A percentile compares a stretch with the other conserved stretches of the same genome.
Evolutionary conservation across 2,329 filamentous ascomycete species (phyloP).

Genomic region (Fusarium chuoi): DNA sequence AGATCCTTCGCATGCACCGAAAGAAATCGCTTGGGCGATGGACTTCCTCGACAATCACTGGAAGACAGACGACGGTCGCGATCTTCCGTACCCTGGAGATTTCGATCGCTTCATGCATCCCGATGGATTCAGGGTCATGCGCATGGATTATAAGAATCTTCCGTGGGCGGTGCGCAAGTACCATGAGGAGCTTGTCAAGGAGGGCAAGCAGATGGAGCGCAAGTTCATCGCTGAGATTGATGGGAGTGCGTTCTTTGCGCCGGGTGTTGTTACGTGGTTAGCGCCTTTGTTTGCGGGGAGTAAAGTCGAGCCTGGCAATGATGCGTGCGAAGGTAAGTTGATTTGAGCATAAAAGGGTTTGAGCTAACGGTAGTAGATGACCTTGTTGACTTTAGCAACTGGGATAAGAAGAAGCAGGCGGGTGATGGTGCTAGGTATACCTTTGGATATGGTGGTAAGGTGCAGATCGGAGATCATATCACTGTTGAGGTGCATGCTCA

Average conservation of each 20-base stretch:
- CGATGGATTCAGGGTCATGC: conserved; percentile 22
- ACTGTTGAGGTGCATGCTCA: not conserved
- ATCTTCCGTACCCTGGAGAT: conserved; percentile 28
- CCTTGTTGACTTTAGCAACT: conserved; percentile 15
- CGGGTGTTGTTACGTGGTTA: conserved; percentile 27
- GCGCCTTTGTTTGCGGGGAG: conserved; percentile 24
- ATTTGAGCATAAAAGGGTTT: accelerated
- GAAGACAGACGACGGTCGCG: conserved; percentile 18
- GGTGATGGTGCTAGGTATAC: not conserved
- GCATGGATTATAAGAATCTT: conserved; percentile 12
- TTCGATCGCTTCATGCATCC: conserved; percentile 27
- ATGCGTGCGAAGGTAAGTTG: conserved; percentile 19
- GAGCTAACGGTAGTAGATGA: conserved; percentile 1
- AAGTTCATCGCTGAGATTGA: conserved; percentile 30
- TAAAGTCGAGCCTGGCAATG: conserved; percentile 6
- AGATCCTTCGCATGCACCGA: conserved; percentile 3
- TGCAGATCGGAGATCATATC: conserved; percentile 3
- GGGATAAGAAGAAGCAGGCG: not conserved
- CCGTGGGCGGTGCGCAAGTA: conserved; percentile 31
- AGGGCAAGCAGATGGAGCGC: conserved; percentile 16
- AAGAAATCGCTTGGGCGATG: conserved; percentile 24
- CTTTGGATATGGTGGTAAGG: not conserved
- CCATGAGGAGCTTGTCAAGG: conserved; percentile 10
- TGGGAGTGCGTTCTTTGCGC: conserved; percentile 25
- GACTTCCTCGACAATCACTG: conserved; percentile 24